A percentile compares a stretch with the other conserved stretches of the same genome.
Conservation (phyloP, 495 filamentous ascomycete species). For the Daldinia concentrica region DNA sequence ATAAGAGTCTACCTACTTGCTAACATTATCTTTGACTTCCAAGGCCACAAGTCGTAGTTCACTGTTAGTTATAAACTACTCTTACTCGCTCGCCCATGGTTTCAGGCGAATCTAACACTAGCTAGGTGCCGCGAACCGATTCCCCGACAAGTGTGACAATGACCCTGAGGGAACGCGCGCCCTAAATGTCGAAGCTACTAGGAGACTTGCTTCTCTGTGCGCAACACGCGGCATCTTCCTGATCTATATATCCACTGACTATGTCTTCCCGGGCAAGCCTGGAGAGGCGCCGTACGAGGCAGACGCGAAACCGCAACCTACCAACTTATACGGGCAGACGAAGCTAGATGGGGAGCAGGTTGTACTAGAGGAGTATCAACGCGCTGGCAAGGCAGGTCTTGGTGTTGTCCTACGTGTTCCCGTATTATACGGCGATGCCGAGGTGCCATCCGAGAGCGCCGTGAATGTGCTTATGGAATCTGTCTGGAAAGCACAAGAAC, state of each 20-base stretch:
- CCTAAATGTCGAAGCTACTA: constrained; percentile 79
- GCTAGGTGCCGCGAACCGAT: constrained; percentile 88
- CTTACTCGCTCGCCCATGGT: not conserved
- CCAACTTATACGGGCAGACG: constrained; percentile 88
- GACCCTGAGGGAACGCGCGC: constrained; percentile 78
- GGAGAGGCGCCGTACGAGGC: constrained; percentile 88
- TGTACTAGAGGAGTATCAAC: constrained; percentile 67
- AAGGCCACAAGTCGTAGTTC: constrained; percentile 84
- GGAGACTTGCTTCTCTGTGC: constrained; percentile 71
- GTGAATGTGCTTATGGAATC: constrained; percentile 81
- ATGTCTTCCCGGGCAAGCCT: constrained; percentile 83
- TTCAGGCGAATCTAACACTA: constrained; percentile 7
- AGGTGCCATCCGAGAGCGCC: constrained; percentile 76
- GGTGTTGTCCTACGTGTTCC: constrained; percentile 85
- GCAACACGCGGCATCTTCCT: constrained; percentile 70
- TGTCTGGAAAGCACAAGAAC: constrained; percentile 72
- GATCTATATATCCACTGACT: constrained; percentile 95
- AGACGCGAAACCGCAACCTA: constrained; percentile 69
- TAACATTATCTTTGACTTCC: not conserved
- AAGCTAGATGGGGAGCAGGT: constrained; percentile 86
- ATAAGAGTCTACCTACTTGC: not conserved
- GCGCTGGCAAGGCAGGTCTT: constrained; percentile 58
- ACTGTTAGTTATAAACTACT: constrained; percentile 66
- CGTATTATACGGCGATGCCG: constrained; percentile 79
- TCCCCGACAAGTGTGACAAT: constrained; percentile 82